Base-by-base conservation (phyloP, 2,329 filamentous ascomycete species). In the Lomentospora prolificans region DNA sequence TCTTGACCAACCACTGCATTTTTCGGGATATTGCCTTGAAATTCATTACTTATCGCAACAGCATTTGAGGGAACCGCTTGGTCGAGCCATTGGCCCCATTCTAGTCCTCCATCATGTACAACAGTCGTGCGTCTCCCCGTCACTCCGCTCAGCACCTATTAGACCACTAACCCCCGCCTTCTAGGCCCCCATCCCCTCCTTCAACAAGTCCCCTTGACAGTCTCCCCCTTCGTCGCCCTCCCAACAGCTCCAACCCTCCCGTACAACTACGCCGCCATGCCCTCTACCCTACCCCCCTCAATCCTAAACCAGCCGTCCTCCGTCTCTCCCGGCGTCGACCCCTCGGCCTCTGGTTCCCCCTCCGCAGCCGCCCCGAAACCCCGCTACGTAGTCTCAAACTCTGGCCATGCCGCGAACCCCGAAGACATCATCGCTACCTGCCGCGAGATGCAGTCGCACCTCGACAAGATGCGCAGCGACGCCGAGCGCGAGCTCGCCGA, bases 181-280 rank as follows among this genome's bases (percentile, higher is more conserved):
- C n/a, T 60, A 90, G 87, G 81, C 61, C 84, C 90, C 14, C 90
- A 96, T 72, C 89, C 87, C 14, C 82, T 96, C 61, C 84, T 99
- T 50, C 88, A 91, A 61, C 94, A 99, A 73, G 84, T 97, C 41
- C 90, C 94, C 28, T 76, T 99, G 56, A 95, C 90, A 52, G 90
- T 97, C 48, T 96, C 92, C 3, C 94, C 94, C 25, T 96, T 96
- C 74, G 83, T 97, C 64, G 87, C 86, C 58, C 85, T 99, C 30
- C 94, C 94, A 9, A 86, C 89, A 28, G 87, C 92, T 25, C 88
- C 91, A 19, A 96, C 91, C 0, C 82, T 99, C 6, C 92, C 94
- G 24, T 97, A 97, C 75, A 95, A 90, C 63, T 97, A 96, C 79
- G 92, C 91, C 67, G 80, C 84, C 9, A 86, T 97, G 66, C 89